Evolutionary conservation across 2,329 filamentous ascomycete genomes (phyloP), one percentile per base, ranked within the genome.

Genomic region (Colletotrichum sp.): DNA sequence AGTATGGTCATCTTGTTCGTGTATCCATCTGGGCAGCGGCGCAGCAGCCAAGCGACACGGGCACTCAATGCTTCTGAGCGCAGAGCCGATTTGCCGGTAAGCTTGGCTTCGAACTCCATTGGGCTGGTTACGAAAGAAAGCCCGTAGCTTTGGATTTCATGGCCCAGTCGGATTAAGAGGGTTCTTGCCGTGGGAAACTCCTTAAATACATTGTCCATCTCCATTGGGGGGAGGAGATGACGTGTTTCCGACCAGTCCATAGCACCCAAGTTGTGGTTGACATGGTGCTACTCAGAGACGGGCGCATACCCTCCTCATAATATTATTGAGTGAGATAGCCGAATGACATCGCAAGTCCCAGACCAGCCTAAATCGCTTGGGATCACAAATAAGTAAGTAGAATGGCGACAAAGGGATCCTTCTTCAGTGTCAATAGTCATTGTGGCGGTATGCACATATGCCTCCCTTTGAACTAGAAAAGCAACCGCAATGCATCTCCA

Each of bases 401-500:
- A 30, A 39, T n/a, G n/a, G 18, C 60, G 39, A 26, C 5, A 26
- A 59, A 44, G 34, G n/a, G 16, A 65, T 60, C 36, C 55, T n/a
- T 73, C 28, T 26, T 73, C 39, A 18, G 49, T 24, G 32, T 68
- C 28, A 57, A 65, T 44, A 69, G 44, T 69, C 64, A 55, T 44
- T 21, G 65, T 64, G 73, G 44, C 34, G 49, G 64, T 68, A 73
- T 73, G 73, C 73, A 76, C 69, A 39, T 67, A 15, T 52, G 34
- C 70, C 57, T 64, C 44, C 71, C 44, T 49, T 52, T 59, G 39
- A 69, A 39, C 70, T 49, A 59, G 34, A 69, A 69, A 76, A 69
- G 28, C 70, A 52, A 65, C 64, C 74, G 65, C 59, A 36, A 74
- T 74, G 74, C 71, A 65, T 60, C 36, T 69, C 44, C 52, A 66